These are phyloP conservation scores for Nothomitra cinnamomea DNA, from an alignment of 2,329 filamentous ascomycete species.

Conservation along the genomic window DNA sequence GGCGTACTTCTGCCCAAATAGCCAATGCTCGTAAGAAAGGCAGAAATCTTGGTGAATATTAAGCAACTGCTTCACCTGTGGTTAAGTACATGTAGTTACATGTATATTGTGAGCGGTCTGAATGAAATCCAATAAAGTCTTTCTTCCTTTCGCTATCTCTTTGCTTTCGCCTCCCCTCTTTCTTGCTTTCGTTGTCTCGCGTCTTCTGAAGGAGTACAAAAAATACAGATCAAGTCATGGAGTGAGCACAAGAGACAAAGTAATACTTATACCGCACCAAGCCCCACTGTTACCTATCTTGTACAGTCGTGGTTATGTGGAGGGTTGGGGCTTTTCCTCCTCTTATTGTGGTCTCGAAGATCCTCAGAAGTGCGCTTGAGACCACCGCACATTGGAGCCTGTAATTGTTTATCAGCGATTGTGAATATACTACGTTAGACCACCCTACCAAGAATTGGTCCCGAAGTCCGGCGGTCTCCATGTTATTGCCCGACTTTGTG, in stretches of 20 bases:
- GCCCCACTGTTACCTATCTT: background rate
- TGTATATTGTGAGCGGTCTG: background rate
- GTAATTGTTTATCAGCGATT: conserved; percentile 3
- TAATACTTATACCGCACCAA: background rate
- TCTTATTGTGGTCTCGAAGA: background rate
- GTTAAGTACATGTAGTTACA: too few species aligned
- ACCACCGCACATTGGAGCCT: background rate
- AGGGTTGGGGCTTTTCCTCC: background rate
- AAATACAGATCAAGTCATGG: background rate
- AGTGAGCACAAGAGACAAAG: background rate
- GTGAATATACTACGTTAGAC: conserved; percentile 1
- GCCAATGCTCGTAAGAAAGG: too few species aligned
- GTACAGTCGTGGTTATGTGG: background rate
- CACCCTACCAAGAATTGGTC: background rate
- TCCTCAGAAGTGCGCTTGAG: conserved; percentile 1
- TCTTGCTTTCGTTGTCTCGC: background rate
- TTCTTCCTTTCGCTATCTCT: background rate
- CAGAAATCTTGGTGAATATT: too few species aligned
- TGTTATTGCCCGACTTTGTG: background rate
- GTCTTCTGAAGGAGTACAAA: background rate
- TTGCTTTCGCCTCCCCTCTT: background rate
- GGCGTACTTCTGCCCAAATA: too few species aligned
- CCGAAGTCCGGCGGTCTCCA: background rate
- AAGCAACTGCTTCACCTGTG: too few species aligned
- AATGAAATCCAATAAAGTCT: background rate